A percentile compares a stretch with the other conserved stretches of the same genome.
Evolutionary conservation across 2,329 filamentous ascomycete species (phyloP).

Genomic region (Fusarium devonianum): DNA sequence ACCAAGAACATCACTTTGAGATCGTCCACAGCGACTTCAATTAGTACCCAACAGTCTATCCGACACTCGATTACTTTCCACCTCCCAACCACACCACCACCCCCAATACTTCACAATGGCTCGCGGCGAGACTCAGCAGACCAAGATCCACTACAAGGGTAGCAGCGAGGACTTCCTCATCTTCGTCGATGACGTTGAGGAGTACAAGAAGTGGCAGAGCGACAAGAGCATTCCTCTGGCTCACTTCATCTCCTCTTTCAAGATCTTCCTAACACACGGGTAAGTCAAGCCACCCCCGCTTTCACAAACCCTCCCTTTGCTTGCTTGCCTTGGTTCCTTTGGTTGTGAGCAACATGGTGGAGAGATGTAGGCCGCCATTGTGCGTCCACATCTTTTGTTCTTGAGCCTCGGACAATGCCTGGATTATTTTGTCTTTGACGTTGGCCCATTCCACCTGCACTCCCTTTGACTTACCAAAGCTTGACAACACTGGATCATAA

Average conservation of each 20-base stretch:
- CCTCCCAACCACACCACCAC: conserved; percentile 18
- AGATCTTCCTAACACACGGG: conserved; percentile 91
- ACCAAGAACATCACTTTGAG: conserved; percentile 13
- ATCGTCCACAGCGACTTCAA: background rate
- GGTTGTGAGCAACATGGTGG: background rate
- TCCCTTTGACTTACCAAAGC: no score
- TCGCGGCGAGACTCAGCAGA: conserved; percentile 73
- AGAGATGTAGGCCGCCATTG: background rate
- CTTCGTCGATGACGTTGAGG: conserved; percentile 66
- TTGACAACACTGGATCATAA: background rate
- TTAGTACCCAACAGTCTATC: conserved; percentile 5
- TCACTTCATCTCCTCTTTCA: conserved; percentile 86
- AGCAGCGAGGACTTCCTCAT: conserved; percentile 64
- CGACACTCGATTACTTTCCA: conserved; percentile 19
- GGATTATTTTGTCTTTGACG: no score
- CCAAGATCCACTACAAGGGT: conserved; percentile 89
- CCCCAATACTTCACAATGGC: conserved; percentile 61
- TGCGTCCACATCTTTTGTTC: no score
- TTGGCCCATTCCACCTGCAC: no score
- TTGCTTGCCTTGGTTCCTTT: no score
- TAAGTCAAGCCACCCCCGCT: conserved; percentile 57
- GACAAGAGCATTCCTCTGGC: conserved; percentile 82
- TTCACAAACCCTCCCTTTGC: conserved; percentile 1
- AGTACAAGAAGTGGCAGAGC: conserved; percentile 80
- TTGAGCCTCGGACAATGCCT: no score